Evolutionary conservation across 129 eudicot species (phyloP).

Genomic region (Helianthus tuberosus): DNA sequence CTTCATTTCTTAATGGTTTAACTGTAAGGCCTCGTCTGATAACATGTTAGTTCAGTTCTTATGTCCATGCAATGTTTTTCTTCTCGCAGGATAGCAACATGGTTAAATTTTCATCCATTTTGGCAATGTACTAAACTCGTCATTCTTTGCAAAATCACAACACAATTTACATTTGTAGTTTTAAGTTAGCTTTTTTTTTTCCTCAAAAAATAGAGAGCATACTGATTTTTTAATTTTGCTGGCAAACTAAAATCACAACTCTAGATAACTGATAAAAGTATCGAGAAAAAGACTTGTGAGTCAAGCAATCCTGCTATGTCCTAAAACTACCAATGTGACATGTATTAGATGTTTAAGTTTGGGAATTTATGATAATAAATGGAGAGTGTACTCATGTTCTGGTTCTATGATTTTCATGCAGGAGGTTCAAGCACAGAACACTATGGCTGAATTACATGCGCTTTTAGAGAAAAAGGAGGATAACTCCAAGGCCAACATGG

Average conservation of each 20-base stretch:
- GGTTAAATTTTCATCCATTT: not conserved
- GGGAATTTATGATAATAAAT: not conserved
- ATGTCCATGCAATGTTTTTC: not conserved
- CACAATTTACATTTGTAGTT: not conserved
- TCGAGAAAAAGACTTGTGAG: not conserved
- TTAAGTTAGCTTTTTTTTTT: not conserved
- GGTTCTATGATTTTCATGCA: not conserved
- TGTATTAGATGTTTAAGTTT: not conserved
- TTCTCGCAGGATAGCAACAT: not conserved
- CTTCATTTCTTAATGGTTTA: too few species aligned
- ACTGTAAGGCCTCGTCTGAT: too few species aligned
- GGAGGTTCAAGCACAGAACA: not conserved
- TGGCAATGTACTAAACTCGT: not conserved
- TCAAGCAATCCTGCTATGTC: not conserved
- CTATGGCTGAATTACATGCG: not conserved
- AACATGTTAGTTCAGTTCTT: too few species aligned
- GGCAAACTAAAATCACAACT: not conserved
- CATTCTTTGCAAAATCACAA: not conserved
- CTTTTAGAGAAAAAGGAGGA: not conserved
- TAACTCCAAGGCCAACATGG: not conserved
- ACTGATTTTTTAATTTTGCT: not conserved
- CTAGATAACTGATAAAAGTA: not conserved
- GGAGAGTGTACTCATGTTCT: not conserved
- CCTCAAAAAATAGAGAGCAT: not conserved
- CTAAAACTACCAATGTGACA: not conserved